Base-by-base conservation (phyloP, 805 yeast genomes). In the Candida germanica region DNA sequence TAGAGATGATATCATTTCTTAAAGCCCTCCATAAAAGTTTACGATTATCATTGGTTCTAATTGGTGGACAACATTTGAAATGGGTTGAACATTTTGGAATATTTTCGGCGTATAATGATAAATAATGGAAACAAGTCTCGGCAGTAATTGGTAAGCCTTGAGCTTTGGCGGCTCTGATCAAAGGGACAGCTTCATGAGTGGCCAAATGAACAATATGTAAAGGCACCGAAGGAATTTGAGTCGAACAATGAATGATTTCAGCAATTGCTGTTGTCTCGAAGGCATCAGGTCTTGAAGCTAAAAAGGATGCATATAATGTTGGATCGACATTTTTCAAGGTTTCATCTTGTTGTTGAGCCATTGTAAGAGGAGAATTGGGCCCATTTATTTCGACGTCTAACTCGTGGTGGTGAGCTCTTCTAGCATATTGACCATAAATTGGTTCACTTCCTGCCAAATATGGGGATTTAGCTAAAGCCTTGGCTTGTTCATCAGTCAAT, bases 21-120 rank as follows among this genome's bases (percentile, higher is more conserved):
- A 91, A 66, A 0, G 91, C 97, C 38, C 72, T 62, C 97, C 97
- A 91, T 30, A 89, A 71, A 24, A 73, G 68, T 28, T 70, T 59
- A 47, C 93, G 72, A 58, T 91, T 91, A 29, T 71, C 70, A 44
- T 82, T 80, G 1, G 83, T 67, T 42, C 98, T 69, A 47, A 89
- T 89, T 2, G 98, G 98, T 1, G 98, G 98, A 58, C 96, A 91
- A 55, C 96, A 91, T 61, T 89, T 89, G 72, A 74, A 87, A 51
- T 82, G 86, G 4, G 96, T 89, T 10, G 82, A 79, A 35, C 86
- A 77, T 49, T 79, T 74, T 13, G 87, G 80, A 36, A 89, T 87
- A 16, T 70, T 68, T 53, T 89, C 96, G 3, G 96, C 85, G 3
- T 73, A 69, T 29, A 89, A 68, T 2, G 91, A 74, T 35, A 89